Evolutionary conservation across 169 alveolate genomes (phyloP).

Genomic region (Plasmodium berghei): DNA sequence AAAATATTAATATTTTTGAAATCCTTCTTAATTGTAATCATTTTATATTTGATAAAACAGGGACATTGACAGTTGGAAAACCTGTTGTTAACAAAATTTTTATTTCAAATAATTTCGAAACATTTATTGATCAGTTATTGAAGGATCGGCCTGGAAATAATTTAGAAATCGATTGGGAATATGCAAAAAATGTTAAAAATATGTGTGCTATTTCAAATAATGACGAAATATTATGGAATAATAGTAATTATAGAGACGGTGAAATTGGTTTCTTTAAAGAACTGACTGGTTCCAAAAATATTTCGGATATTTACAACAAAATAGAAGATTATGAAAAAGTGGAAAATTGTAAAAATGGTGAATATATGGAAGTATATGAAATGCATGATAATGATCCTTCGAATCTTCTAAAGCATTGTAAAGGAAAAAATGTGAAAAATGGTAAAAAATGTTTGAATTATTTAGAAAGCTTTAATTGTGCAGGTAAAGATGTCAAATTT

Average conservation of each 20-base stretch:
- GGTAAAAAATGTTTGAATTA: constrained; percentile 20
- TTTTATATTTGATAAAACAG: constrained; percentile 73
- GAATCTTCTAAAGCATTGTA: neutral
- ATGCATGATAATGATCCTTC: neutral
- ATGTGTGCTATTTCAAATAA: neutral
- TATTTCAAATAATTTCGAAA: constrained; percentile 43
- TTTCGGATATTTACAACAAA: neutral
- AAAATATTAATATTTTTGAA: constrained; percentile 66
- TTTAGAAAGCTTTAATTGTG: constrained; percentile 49
- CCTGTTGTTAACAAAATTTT: constrained; percentile 69
- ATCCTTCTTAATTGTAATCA: constrained; percentile 64
- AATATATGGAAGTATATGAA: neutral
- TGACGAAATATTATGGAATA: neutral
- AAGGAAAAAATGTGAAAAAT: neutral
- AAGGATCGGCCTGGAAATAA: constrained; percentile 18
- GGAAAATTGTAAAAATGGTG: neutral
- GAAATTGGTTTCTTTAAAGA: no score
- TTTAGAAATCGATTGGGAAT: constrained; percentile 6
- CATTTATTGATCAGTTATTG: constrained; percentile 57
- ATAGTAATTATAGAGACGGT: neutral
- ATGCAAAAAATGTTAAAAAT: neutral
- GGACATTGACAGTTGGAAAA: constrained; percentile 70
- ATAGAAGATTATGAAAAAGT: neutral
- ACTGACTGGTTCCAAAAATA: no score
- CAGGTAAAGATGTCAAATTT: constrained; percentile 50